Evolutionary conservation across 2,329 filamentous ascomycete species (phyloP).

Genomic region (Ceratocystis cubensis): DNA sequence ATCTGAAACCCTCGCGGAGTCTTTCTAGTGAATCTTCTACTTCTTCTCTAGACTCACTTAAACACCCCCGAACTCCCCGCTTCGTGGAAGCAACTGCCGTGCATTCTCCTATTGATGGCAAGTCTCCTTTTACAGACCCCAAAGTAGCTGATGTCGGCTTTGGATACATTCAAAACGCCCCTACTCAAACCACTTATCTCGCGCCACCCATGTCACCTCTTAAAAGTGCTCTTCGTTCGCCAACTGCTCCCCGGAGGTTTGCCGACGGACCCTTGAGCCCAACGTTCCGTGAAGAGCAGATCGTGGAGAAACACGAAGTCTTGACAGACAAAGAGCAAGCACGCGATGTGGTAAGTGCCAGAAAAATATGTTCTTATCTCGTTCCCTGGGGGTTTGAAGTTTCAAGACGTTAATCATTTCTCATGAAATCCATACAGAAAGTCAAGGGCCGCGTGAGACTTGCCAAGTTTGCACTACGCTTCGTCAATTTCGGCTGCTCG

Average conservation of each 20-base stretch:
- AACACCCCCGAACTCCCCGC: slow-evolving; percentile 60
- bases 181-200: slow-evolving; percentile 31
- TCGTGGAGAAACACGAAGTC: slow-evolving; percentile 72
- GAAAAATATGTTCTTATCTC: neutral
- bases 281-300: slow-evolving; percentile 78
- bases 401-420: neutral
- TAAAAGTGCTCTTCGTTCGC: slow-evolving; percentile 81
- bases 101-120: slow-evolving; percentile 57
- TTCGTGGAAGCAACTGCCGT: slow-evolving; percentile 73
- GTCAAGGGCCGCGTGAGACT: slow-evolving; percentile 82
- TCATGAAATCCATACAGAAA: slow-evolving; percentile 46
- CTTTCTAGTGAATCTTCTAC: slow-evolving; percentile 38
- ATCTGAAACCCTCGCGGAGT: slow-evolving; percentile 37
- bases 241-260: slow-evolving; percentile 62
- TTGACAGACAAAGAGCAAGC: slow-evolving; percentile 76
- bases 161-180: slow-evolving; percentile 63
- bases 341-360: slow-evolving; percentile 63
- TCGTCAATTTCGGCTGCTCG: slow-evolving; percentile 93
- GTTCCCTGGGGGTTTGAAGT: neutral
- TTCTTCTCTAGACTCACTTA: slow-evolving; percentile 44
- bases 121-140: slow-evolving; percentile 48
- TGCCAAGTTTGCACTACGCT: slow-evolving; percentile 88
- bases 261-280: slow-evolving; percentile 67
- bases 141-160: slow-evolving; percentile 79
- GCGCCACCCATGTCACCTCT: slow-evolving; percentile 65